Percentiles rank a stretch among this genome's conserved stretches.
Conservation (phyloP, 1,139 yeast species). For the Kurtzmaniella quercitrusa region DNA sequence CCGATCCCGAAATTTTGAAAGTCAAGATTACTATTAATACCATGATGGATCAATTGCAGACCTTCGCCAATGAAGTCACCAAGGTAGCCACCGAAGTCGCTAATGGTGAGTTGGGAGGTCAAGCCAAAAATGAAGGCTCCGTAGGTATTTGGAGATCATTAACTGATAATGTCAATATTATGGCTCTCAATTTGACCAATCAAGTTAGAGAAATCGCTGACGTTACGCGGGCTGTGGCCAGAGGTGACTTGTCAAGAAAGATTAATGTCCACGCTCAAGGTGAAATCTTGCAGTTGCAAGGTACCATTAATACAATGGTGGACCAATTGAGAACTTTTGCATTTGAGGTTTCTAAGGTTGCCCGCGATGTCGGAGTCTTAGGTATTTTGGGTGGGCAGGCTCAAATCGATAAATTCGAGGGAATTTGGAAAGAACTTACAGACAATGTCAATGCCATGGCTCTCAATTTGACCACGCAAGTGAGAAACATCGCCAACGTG, state of each 20-base stretch:
- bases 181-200: conserved; percentile 82
- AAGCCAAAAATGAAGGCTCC: conserved; percentile 77
- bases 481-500: conserved; percentile 84
- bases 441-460: conserved; percentile 94
- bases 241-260: conserved; percentile 72
- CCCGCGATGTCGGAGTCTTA: conserved; percentile 86
- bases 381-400: conserved; percentile 90
- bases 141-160: conserved; percentile 85
- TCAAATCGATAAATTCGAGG: conserved; percentile 68
- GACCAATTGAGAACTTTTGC: conserved; percentile 86
- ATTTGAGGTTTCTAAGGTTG: conserved; percentile 82
- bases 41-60: conserved; percentile 83
- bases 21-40: conserved; percentile 81
- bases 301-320: conserved; percentile 82
- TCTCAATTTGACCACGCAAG: conserved; percentile 78
- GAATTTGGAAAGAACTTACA: conserved; percentile 85
- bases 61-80: conserved; percentile 79
- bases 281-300: conserved; percentile 72
- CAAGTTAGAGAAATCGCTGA: conserved; percentile 86
- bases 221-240: conserved; percentile 80
- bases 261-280: conserved; percentile 85
- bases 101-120: conserved; percentile 85
- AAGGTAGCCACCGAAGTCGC: conserved; percentile 84
- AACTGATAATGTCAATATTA: conserved; percentile 80
- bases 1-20: conserved; percentile 70